A percentile compares a stretch with the other conserved stretches of the same genome.
phyloP scores from a whole-genome alignment of 225 moss, liverwort and hornwort genomes.

The Pleurozium schreberi region DNA sequence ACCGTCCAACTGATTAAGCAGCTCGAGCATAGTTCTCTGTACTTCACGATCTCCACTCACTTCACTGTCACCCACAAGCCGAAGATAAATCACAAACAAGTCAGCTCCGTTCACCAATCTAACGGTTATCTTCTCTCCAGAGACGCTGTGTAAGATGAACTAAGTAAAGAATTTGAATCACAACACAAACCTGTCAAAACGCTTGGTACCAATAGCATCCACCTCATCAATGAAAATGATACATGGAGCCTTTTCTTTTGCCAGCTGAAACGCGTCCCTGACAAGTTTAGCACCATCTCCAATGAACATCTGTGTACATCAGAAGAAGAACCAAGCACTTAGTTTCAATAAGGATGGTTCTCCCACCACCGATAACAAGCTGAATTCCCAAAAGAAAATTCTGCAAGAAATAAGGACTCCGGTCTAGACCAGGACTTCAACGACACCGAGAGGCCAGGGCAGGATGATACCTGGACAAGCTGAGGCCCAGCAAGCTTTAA shows the following conservation, averaged over 20 bases:
- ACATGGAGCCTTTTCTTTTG: conserved; percentile 91
- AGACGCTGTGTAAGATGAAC: neutral
- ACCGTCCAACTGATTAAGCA: conserved; percentile 92
- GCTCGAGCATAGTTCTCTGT: conserved; percentile 91
- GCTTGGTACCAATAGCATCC: conserved; percentile 95
- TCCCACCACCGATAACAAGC: neutral
- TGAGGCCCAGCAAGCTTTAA: conserved; percentile 90
- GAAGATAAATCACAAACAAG: neutral
- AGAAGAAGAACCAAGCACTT: neutral
- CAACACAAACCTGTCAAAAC: conserved; percentile 72
- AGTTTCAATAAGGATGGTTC: neutral
- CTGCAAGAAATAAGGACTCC: neutral
- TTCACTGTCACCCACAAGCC: conserved; percentile 41
- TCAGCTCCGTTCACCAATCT: neutral
- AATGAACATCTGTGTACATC: conserved; percentile 68
- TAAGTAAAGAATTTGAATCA: neutral
- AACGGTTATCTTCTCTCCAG: neutral
- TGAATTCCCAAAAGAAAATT: neutral
- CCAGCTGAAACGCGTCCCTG: conserved; percentile 84
- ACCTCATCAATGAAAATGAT: conserved; percentile 97
- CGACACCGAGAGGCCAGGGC: neutral
- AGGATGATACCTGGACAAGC: conserved; percentile 66
- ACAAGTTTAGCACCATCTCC: conserved; percentile 97
- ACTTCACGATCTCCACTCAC: conserved; percentile 98
- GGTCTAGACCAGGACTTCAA: neutral